Evolutionary conservation across 805 yeast genomes (phyloP), one percentile per base, ranked within the genome.

Genomic region (Zygosaccharomyces rouxii): DNA sequence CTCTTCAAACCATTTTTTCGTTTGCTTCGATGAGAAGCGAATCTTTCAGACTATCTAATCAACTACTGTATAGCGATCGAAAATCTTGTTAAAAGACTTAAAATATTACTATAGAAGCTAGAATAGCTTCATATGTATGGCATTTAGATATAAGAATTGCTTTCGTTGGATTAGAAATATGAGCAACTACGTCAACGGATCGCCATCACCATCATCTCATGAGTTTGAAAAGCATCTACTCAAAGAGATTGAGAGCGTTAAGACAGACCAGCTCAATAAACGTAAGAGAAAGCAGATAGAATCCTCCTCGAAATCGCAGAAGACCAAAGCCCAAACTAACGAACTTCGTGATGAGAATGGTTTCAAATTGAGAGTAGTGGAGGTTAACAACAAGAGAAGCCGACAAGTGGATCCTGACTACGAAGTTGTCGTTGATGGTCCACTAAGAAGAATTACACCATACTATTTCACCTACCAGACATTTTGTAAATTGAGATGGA

Each of bases 381-480:
- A 59, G 10, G 55, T 57, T 4, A 58, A 60, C 30, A 66, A 60
- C 30, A 63, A 70, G 4, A 69, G 78, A 37, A 67, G 67, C 42
- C 81, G 79, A 53, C 84, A 81, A 56, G 81, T 76, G 47, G 73
- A 79, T 1, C 81, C 81, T 39, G 84, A 80, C 1, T 80, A 82
- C 2, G 66, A 74, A 23, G 84, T 83, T 57, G 55, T 60, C 0
- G 68, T 83, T 2, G 82, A 79, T 16, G 87, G 86, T 0, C 70
- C 78, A 2, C 69, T 87, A 44, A 70, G 97, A 40, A 72, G 84
- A 52, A 86, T 94, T 2, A 74, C 81, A 1, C 98, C 99, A 0
- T 94, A 94, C 64, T 86, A 75, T 60, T 92, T 80, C 71, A 89
- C 96, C 0, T 92, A 94, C 62, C 73, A 88, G 67, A 94, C 99